A percentile compares a stretch with the other conserved stretches of the same genome.
Conservation (phyloP, 768 basidiomycete genomes). For the Leucocoprinus leucothites region DNA sequence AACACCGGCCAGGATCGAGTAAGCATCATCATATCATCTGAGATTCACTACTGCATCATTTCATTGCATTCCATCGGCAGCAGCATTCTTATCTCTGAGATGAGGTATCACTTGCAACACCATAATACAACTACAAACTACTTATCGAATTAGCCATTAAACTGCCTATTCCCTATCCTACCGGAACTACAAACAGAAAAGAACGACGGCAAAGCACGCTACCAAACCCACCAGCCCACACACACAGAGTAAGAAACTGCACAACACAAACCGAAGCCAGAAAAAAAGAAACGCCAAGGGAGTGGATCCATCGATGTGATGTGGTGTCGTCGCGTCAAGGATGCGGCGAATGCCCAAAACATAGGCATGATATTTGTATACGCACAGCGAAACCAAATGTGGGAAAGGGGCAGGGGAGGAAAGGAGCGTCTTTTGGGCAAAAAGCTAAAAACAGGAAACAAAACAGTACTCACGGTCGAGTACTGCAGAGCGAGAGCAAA, state of each 20-base stretch:
- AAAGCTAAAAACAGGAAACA: too few relatives aligned
- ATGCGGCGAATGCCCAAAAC: conserved; percentile 4
- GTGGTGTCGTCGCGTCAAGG: neutral
- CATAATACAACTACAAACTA: conserved; percentile 6
- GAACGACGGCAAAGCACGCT: neutral
- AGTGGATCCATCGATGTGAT: neutral
- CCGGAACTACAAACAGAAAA: neutral
- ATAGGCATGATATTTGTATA: conserved; percentile 2
- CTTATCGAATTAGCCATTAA: conserved; percentile 5
- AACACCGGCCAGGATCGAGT: neutral
- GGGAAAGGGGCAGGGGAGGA: neutral
- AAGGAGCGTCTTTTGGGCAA: too few relatives aligned
- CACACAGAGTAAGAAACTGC: neutral
- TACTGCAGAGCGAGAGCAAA: too few relatives aligned
- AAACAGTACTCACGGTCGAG: too few relatives aligned
- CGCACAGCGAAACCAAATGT: conserved; percentile 2
- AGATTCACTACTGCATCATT: too few relatives aligned
- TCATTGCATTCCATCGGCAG: neutral
- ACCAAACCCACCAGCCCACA: neutral
- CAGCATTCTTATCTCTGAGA: neutral
- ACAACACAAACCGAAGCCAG: neutral
- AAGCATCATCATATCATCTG: too few relatives aligned
- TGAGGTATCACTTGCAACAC: neutral
- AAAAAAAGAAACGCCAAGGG: neutral
- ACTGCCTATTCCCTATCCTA: neutral